Evolutionary conservation across 257 asterid genomes (phyloP), one percentile per base, ranked within the genome.

Genomic region (Solanum medicagineum): DNA sequence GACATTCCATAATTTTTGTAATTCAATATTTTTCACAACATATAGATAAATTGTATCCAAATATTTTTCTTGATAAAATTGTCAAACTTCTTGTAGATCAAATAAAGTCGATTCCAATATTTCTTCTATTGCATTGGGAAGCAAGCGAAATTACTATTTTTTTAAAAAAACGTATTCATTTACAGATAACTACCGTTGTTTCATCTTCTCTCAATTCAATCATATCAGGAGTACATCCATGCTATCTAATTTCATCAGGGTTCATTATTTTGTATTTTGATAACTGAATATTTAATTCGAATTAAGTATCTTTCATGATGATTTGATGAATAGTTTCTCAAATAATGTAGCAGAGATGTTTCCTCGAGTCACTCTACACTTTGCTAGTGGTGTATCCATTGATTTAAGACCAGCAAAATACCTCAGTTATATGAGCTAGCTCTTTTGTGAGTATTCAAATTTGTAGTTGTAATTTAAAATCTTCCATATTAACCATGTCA

Each of bases 321-420:
- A 32, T 32, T 32, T 60, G 51, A 17, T 80, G 86, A 86, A 45
- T 60, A 22, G 82, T 65, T 87, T 84, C 62, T 87, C 7, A 86
- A 84, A 81, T 95, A 95, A 98, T 88, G 87, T 92, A 68, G 74
- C 82, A 15, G 91, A 94, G 83, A 87, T 90, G 83, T 95, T 95
- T 81, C 98, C 98, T 63, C 83, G 85, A 5, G 92, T 94, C 75
- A 81, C 92, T 84, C 86, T 95, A 24, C 91, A 93, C 90, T 95
- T 95, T 83, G 95, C 93, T 70, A 94, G 96, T 32, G 93, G 88
- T 55, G 95, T 95, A 62, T 91, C 94, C 83, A 83, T 95, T 94
- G 54, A 73, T 79, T 59, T 94, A 84, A 91, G 91, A 86, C 97
- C 98, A 45, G 73, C 69, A 17, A 95, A 93, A 87, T 95, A 95